Percentiles rank a stretch among this genome's conserved stretches.
Conservation (phyloP, 2,329 filamentous ascomycete species). For the Allantophomopsis lycopodina region DNA sequence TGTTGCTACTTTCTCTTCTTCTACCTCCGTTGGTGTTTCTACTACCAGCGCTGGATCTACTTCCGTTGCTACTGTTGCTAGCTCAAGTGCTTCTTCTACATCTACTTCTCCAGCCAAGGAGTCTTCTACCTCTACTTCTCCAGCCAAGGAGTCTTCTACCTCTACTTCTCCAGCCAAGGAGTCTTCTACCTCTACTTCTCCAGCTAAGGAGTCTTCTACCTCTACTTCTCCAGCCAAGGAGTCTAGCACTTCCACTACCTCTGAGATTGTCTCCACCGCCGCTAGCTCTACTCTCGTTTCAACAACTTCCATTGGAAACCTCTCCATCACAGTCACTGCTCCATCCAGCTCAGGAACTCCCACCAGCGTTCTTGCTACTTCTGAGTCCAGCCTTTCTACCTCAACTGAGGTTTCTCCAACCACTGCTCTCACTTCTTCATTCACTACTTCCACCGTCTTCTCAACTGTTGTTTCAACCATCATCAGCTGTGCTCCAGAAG, state of each 20-base stretch:
- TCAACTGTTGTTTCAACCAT: slow-evolving; percentile 34
- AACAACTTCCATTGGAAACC: not conserved
- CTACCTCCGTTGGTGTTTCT: slow-evolving; percentile 9
- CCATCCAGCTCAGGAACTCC: not conserved
- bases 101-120: too few relatives aligned
- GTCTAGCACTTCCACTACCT: too few relatives aligned
- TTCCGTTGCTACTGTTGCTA: slow-evolving; percentile 1
- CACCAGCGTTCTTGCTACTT: too few relatives aligned
- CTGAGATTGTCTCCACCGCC: too few relatives aligned
- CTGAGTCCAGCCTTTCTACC: not conserved
- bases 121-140: too few relatives aligned
- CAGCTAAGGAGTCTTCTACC: too few relatives aligned
- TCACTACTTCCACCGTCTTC: slow-evolving; percentile 29
- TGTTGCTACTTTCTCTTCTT: slow-evolving; percentile 5
- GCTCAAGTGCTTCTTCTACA: not conserved
- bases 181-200: not conserved
- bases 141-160: too few relatives aligned
- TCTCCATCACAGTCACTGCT: not conserved
- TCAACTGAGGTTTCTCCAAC: slow-evolving; percentile 1
- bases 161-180: too few relatives aligned
- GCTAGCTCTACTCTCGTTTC: not conserved
- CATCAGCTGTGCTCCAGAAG: slow-evolving; percentile 30
- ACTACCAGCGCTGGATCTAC: too few relatives aligned
- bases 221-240: too few relatives aligned
- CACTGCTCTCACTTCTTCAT: too few relatives aligned